Evolutionary conservation across 768 basidiomycete species (phyloP).

Genomic region (Leccinellum rugosiceps): DNA sequence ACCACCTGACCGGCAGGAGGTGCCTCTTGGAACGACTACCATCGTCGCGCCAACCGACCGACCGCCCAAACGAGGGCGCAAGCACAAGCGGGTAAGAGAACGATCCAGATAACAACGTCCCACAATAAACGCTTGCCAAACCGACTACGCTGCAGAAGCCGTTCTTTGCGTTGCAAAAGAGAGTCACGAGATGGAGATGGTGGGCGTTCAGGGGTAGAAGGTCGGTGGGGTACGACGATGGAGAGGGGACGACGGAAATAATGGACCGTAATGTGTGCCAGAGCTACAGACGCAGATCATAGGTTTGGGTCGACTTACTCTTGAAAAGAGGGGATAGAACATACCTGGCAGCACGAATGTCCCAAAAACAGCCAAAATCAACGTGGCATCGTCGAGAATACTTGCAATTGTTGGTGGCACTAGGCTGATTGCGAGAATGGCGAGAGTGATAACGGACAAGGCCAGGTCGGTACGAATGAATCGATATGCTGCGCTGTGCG

Average conservation of each 20-base stretch:
- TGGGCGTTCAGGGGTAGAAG: slow-evolving; percentile 15
- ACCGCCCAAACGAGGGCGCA: slow-evolving; percentile 55
- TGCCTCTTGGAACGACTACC: slow-evolving; percentile 37
- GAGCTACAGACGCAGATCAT: slow-evolving; percentile 36
- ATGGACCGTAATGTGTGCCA: slow-evolving; percentile 79
- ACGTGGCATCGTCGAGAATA: slow-evolving; percentile 44
- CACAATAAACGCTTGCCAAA: slow-evolving; percentile 71
- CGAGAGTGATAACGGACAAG: slow-evolving; percentile 39
- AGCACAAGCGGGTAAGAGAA: slow-evolving; percentile 58
- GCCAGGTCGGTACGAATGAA: slow-evolving; percentile 42
- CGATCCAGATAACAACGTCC: slow-evolving; percentile 82
- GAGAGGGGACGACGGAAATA: slow-evolving; percentile 81
- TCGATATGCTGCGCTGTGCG: slow-evolving; percentile 43
- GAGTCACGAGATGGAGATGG: slow-evolving; percentile 49
- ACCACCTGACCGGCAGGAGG: slow-evolving; percentile 8
- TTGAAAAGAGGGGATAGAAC: slow-evolving; percentile 4
- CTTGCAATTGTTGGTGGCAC: slow-evolving; percentile 38
- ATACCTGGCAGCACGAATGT: slow-evolving; percentile 64
- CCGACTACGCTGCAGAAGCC: slow-evolving; percentile 72
- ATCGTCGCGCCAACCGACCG: slow-evolving; percentile 49
- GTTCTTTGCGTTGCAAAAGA: slow-evolving; percentile 83
- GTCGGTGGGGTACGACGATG: slow-evolving; percentile 69
- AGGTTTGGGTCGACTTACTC: background rate
- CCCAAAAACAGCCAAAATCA: slow-evolving; percentile 50
- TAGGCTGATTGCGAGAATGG: slow-evolving; percentile 45